These are phyloP conservation scores for Graphiopsis chlorocephala DNA, from an alignment of 2,329 filamentous ascomycete genomes.

Conservation along the genomic window DNA sequence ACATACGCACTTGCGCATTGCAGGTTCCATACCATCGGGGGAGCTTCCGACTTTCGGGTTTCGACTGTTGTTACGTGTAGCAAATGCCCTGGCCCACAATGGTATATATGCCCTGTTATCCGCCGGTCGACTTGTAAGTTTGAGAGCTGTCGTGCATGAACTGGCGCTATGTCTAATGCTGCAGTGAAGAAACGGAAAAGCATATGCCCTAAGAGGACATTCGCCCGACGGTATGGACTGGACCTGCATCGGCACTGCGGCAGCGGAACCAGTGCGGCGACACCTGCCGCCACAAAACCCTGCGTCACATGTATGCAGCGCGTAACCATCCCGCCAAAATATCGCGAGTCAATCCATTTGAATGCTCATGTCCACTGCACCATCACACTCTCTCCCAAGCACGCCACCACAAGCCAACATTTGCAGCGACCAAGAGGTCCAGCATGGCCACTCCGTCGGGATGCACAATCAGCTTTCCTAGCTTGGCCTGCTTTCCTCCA, in stretches of 20 bases:
- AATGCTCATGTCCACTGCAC: not conserved
- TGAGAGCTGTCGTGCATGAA: not conserved
- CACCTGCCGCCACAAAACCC: not conserved
- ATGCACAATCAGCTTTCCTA: conserved; percentile 88
- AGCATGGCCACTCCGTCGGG: conserved; percentile 94
- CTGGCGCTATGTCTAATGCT: not conserved
- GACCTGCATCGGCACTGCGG: not conserved
- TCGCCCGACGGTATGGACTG: not conserved
- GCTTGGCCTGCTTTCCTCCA: conserved; percentile 80
- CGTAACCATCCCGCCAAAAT: not conserved
- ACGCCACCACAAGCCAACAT: conserved; percentile 91
- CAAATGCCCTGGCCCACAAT: not conserved
- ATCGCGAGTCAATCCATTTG: not conserved
- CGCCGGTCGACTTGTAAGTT: not conserved
- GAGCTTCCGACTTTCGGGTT: not conserved
- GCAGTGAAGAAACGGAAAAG: not conserved
- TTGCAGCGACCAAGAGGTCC: conserved; percentile 85
- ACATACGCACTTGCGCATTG: not conserved
- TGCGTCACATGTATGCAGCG: not conserved
- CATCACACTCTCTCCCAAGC: conserved; percentile 60
- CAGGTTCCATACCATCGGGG: not conserved
- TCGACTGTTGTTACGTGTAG: not conserved
- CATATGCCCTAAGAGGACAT: not conserved
- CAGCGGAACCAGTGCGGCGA: not conserved
- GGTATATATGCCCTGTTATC: not conserved